phyloP scores from a whole-genome alignment of 2,329 filamentous ascomycete species.

The Graphilbum fragrans region DNA sequence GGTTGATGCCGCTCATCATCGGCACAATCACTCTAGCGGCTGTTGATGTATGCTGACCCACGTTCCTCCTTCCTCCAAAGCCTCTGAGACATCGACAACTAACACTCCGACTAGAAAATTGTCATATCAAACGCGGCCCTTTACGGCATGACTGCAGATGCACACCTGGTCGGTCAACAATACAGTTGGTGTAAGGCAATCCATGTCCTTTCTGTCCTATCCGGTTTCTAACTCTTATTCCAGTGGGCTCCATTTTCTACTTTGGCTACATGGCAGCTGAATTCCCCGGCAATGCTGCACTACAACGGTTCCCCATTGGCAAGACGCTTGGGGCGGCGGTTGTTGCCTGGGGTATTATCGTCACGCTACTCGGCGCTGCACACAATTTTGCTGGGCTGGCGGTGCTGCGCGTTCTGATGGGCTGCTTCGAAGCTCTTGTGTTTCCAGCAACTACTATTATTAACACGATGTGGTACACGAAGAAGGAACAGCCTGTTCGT shows the following conservation, averaged over 20 bases:
- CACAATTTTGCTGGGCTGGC: constrained; percentile 41
- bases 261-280: constrained; percentile 35
- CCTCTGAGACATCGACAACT: neutral
- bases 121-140: neutral
- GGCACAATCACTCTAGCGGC: neutral
- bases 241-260: constrained; percentile 29
- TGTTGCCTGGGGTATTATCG: constrained; percentile 31
- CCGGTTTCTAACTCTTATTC: neutral
- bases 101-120: neutral
- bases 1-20: constrained; percentile 1
- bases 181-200: neutral
- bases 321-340: constrained; percentile 28
- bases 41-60: neutral
- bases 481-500: constrained; percentile 34
- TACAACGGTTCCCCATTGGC: constrained; percentile 35
- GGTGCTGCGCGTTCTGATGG: constrained; percentile 42
- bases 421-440: constrained; percentile 42
- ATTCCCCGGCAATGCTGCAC: constrained; percentile 29
- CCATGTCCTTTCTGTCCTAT: neutral
- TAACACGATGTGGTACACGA: constrained; percentile 41
- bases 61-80: neutral
- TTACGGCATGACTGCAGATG: neutral
- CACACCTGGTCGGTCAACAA: neutral
- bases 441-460: constrained; percentile 47
- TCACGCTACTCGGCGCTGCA: constrained; percentile 35